Evolutionary conservation across 2,329 filamentous ascomycete genomes (phyloP).

Genomic region (Stagonosporopsis rhizophila): DNA sequence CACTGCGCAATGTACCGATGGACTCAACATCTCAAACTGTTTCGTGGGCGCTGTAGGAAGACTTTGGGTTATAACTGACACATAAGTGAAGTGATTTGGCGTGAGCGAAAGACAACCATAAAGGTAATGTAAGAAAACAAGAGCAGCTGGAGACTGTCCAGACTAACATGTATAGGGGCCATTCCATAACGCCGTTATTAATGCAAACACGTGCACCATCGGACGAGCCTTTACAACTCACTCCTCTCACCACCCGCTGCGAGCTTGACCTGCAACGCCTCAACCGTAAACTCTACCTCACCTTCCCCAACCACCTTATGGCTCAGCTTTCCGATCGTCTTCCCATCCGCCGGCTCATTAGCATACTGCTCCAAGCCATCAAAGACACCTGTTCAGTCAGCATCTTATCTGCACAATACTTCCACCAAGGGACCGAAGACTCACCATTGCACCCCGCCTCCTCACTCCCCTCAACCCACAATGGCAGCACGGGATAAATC

Average conservation of each 20-base stretch:
- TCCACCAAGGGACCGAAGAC: background rate
- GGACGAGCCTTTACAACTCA: constrained; percentile 30
- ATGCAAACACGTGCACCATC: background rate
- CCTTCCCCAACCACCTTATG: constrained; percentile 34
- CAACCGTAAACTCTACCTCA: constrained; percentile 41
- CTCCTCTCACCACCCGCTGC: constrained; percentile 24
- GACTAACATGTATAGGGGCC: background rate
- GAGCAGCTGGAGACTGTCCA: background rate
- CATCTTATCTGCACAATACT: constrained; percentile 6
- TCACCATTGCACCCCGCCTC: constrained; percentile 54
- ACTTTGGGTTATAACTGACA: too few species aligned
- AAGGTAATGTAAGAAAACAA: background rate
- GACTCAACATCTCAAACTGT: too few species aligned
- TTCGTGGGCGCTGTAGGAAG: too few species aligned
- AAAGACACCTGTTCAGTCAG: constrained; percentile 33
- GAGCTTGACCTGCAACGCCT: constrained; percentile 37
- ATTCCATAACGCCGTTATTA: background rate
- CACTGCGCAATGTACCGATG: background rate
- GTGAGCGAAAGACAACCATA: background rate
- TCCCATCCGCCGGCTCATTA: constrained; percentile 39
- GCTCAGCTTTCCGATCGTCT: constrained; percentile 37
- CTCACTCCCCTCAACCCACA: constrained; percentile 55
- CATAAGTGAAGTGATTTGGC: too few species aligned
- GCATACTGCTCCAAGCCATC: constrained; percentile 43
- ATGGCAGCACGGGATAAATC: constrained; percentile 58